Evolutionary conservation across 495 filamentous ascomycete genomes (phyloP).

Genomic region (Emericellopsis terricola): DNA sequence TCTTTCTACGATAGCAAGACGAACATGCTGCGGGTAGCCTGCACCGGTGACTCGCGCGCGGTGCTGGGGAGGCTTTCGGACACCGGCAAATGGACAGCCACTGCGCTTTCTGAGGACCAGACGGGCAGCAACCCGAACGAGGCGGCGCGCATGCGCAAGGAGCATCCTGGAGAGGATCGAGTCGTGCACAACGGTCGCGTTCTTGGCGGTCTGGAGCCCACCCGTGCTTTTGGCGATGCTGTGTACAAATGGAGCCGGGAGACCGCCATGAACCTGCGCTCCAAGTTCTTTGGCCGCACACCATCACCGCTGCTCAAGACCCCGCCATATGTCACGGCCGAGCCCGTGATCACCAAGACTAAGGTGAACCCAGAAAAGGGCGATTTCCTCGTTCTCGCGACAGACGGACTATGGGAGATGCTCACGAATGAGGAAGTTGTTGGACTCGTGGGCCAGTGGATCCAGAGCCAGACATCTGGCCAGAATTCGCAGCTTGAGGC

Average conservation of each 20-base stretch:
- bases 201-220: constrained; percentile 79
- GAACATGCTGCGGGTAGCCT: constrained; percentile 74
- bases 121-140: constrained; percentile 77
- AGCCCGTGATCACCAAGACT: constrained; percentile 90
- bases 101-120: constrained; percentile 75
- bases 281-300: constrained; percentile 68
- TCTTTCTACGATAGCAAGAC: constrained; percentile 85
- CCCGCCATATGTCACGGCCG: constrained; percentile 94
- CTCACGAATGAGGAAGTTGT: constrained; percentile 96
- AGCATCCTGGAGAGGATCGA: constrained; percentile 74
- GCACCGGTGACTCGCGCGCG: constrained; percentile 86
- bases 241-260: constrained; percentile 90
- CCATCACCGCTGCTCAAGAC: constrained; percentile 59
- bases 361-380: constrained; percentile 78
- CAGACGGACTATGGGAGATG: constrained; percentile 98
- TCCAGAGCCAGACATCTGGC: constrained; percentile 45
- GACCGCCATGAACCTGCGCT: constrained; percentile 60
- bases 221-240: constrained; percentile 87
- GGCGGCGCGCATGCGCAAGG: constrained; percentile 57
- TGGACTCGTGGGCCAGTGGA: constrained; percentile 89
- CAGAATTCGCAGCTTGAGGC: constrained; percentile 19
- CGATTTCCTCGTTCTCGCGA: constrained; percentile 92
- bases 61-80: constrained; percentile 64
- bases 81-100: constrained; percentile 87
- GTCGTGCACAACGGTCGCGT: constrained; percentile 79